These are phyloP conservation scores for Pouteria campechiana DNA, from an alignment of 179 eudicot genomes.

Conservation along the genomic window DNA sequence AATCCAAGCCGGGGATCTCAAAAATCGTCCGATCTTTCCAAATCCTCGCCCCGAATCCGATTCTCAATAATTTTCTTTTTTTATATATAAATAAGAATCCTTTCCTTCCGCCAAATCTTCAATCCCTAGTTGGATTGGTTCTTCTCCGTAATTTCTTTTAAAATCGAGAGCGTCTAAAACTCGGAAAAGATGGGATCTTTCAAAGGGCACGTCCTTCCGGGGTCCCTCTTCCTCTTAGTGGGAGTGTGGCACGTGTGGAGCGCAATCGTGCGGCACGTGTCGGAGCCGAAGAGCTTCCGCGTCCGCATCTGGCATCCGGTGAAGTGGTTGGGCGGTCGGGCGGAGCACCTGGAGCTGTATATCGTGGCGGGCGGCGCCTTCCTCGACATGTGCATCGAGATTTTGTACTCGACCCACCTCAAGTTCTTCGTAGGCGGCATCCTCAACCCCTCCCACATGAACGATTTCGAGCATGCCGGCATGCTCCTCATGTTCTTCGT, in stretches of 20 bases:
- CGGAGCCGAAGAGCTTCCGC: conserved; percentile 45
- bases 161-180: neutral
- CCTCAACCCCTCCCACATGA: conserved; percentile 68
- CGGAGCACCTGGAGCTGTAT: conserved; percentile 81
- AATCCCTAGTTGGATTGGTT: neutral
- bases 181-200: conserved; percentile 76
- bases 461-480: conserved; percentile 85
- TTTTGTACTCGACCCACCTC: conserved; percentile 71
- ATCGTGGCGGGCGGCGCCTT: conserved; percentile 62
- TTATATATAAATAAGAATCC: no score
- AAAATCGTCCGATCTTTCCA: no score
- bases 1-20: no score
- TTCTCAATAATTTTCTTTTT: no score
- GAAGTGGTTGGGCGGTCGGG: conserved; percentile 62
- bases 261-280: conserved; percentile 46
- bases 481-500: conserved; percentile 95
- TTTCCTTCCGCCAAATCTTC: no score
- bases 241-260: conserved; percentile 91
- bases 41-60: no score
- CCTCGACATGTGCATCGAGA: conserved; percentile 81
- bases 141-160: no score
- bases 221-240: conserved; percentile 66
- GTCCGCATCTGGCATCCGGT: conserved; percentile 79
- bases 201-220: conserved; percentile 81
- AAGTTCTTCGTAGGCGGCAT: conserved; percentile 59